phyloP scores from a whole-genome alignment of 2,329 filamentous ascomycete genomes.

The Myrmaecium sp. region DNA sequence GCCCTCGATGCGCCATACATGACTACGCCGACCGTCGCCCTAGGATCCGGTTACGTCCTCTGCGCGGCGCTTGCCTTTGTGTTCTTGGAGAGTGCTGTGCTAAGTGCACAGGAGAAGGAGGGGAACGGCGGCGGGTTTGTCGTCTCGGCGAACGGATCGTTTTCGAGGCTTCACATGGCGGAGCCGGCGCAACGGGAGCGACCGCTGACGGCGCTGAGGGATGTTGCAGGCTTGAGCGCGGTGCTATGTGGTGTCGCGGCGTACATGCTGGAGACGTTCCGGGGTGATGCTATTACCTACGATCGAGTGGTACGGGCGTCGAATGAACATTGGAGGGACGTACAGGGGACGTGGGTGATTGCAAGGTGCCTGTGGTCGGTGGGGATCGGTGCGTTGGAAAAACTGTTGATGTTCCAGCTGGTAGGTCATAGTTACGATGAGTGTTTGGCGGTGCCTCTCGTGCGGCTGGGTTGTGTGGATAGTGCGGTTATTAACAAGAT shows the following conservation, averaged over 20 bases:
- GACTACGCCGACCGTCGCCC: slow-evolving; percentile 17
- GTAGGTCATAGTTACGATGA: too few relatives aligned
- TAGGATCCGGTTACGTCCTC: slow-evolving; percentile 25
- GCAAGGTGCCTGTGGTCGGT: slow-evolving; percentile 13
- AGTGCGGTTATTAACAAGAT: too few relatives aligned
- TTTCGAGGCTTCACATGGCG: slow-evolving; percentile 10
- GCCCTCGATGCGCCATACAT: slow-evolving; percentile 18
- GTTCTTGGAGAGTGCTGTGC: slow-evolving; percentile 19
- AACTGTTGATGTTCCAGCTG: slow-evolving; percentile 14
- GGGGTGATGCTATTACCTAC: slow-evolving; percentile 13
- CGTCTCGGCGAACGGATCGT: slow-evolving; percentile 18
- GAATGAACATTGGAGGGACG: slow-evolving; percentile 12
- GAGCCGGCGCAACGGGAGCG: slow-evolving; percentile 11
- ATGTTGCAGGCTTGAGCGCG: slow-evolving; percentile 12
- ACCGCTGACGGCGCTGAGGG: slow-evolving; percentile 13
- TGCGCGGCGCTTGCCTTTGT: slow-evolving; percentile 22
- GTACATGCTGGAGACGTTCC: slow-evolving; percentile 13
- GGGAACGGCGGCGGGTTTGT: slow-evolving; percentile 12
- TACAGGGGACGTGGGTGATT: slow-evolving; percentile 12
- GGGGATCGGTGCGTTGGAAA: slow-evolving; percentile 10
- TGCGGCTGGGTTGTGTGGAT: too few relatives aligned
- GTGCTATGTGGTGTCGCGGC: slow-evolving; percentile 13
- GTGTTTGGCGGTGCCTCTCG: too few relatives aligned
- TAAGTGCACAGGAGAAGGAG: slow-evolving; percentile 10
- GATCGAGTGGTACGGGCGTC: slow-evolving; percentile 11